A percentile compares a stretch with the other conserved stretches of the same genome.
These are phyloP conservation scores for Microbotryum intermedium DNA, from an alignment of 1,284 basidiomycete genomes.

Conservation along the genomic window DNA sequence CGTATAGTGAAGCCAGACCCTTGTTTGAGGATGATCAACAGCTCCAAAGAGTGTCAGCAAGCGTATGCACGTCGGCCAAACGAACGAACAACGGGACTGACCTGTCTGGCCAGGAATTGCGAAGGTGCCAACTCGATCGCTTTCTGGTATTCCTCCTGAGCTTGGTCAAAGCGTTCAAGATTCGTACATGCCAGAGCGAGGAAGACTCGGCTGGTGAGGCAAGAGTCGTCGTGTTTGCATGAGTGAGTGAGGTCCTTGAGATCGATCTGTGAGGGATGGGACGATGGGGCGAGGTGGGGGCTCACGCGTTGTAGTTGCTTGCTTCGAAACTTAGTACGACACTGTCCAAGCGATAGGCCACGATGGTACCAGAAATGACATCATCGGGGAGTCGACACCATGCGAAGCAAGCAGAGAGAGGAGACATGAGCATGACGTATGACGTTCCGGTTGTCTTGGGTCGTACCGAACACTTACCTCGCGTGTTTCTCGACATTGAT, in stretches of 20 bases:
- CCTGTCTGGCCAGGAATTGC: slow-evolving; percentile 40
- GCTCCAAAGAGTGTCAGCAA: neutral
- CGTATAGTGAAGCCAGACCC: slow-evolving; percentile 41
- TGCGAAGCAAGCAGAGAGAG: neutral
- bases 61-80: neutral
- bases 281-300: neutral
- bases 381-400: neutral
- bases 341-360: slow-evolving; percentile 1
- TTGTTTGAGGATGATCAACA: slow-evolving; percentile 2
- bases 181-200: slow-evolving; percentile 67
- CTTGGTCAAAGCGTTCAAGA: slow-evolving; percentile 57
- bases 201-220: slow-evolving; percentile 59
- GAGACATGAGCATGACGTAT: neutral
- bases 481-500: slow-evolving; percentile 64
- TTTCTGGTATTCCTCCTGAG: slow-evolving; percentile 58
- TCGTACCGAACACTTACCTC: slow-evolving; percentile 52
- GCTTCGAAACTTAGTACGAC: slow-evolving; percentile 30
- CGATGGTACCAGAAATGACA: neutral
- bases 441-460: neutral
- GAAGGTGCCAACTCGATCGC: slow-evolving; percentile 37
- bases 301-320: slow-evolving; percentile 32
- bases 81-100: neutral
- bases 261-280: neutral
- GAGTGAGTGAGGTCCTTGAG: neutral
- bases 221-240: too few relatives aligned